phyloP scores from a whole-genome alignment of 2,329 filamentous ascomycete species.

The Paecilomyces sp. region DNA sequence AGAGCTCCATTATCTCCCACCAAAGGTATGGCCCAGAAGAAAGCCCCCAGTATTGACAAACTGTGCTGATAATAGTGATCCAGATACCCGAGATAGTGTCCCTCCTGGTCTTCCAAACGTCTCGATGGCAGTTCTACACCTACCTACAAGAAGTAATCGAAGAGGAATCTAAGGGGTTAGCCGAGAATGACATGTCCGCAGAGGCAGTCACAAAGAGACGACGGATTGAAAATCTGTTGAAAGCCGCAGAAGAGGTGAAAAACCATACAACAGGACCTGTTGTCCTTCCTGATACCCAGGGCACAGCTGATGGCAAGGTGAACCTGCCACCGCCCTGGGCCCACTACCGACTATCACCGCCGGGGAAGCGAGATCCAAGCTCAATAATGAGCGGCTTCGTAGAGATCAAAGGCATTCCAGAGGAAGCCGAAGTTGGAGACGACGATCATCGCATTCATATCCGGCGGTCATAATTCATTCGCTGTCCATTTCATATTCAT shows the following conservation, averaged over 20 bases:
- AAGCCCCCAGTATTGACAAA: not conserved
- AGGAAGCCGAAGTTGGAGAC: conserved; percentile 34
- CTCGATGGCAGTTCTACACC: conserved; percentile 67
- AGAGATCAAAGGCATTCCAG: conserved; percentile 58
- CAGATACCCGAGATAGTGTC: conserved; percentile 80
- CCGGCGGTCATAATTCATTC: not conserved
- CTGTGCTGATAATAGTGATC: conserved; percentile 1
- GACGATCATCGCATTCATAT: conserved; percentile 28
- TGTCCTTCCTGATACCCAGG: conserved; percentile 70
- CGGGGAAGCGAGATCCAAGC: not conserved
- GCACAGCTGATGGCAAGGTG: conserved; percentile 14
- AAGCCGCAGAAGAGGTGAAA: conserved; percentile 68
- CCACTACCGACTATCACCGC: not conserved
- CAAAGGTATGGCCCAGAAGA: conserved; percentile 36
- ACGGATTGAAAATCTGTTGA: conserved; percentile 61
- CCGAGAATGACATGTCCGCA: conserved; percentile 18
- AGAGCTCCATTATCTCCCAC: conserved; percentile 67
- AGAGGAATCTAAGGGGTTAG: conserved; percentile 34
- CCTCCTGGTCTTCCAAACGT: conserved; percentile 82
- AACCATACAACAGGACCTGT: conserved; percentile 74
- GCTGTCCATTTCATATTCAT: not conserved
- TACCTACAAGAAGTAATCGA: conserved; percentile 61
- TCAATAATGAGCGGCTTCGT: conserved; percentile 6
- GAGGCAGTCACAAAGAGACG: conserved; percentile 37
- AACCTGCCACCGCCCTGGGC: conserved; percentile 18